Evolutionary conservation across 2,329 filamentous ascomycete genomes (phyloP), one percentile per base, ranked within the genome.

Genomic region (Neurospora crassa): DNA sequence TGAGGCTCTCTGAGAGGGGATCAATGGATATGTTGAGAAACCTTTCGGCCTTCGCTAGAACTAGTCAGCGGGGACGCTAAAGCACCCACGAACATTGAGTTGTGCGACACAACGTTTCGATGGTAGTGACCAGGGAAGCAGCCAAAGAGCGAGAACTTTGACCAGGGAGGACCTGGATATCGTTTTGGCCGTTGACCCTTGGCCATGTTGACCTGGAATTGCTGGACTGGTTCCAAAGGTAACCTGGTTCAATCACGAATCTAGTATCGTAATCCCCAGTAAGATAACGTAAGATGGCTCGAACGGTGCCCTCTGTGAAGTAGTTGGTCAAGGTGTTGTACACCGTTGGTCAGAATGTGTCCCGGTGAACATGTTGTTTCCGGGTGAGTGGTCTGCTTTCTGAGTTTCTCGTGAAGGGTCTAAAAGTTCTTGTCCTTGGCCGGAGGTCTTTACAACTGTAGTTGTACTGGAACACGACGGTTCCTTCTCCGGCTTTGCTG

Each of bases 31-130:
- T 29, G 4, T 29, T 29, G 29, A 29, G 29, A 29, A 29, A 5
- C 29, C 3, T 29, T 29, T 29, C 29, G 29, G 29, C 79, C 70
- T 87, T 87, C 86, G 75, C 86, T 87, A 0, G 86, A 86, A 74
- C 84, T 88, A 1, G 86, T 88, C 40, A 87, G 76, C 0, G 87
- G 86, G 0, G 86, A 87, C 10, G 81, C 82, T 5, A 85, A 77
- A 4, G 79, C 78, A 18, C 82, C 84, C 68, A 85, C 82, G 0
- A 86, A 89, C 3, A 83, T 82, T 0, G 86, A 84, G 75, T 85
- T 85, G 0, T 85, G 85, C 5, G 86, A 88, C 45, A 84, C 82
- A 10, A 80, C 79, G 11, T 12, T 40, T 40, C 11, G 3, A 40
- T 40, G 40, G 40, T 12, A 12, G 40, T 40, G 40, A 14, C 11